These are phyloP conservation scores for Phialophora tarda DNA, from an alignment of 2,329 filamentous ascomycete genomes.

Conservation along the genomic window DNA sequence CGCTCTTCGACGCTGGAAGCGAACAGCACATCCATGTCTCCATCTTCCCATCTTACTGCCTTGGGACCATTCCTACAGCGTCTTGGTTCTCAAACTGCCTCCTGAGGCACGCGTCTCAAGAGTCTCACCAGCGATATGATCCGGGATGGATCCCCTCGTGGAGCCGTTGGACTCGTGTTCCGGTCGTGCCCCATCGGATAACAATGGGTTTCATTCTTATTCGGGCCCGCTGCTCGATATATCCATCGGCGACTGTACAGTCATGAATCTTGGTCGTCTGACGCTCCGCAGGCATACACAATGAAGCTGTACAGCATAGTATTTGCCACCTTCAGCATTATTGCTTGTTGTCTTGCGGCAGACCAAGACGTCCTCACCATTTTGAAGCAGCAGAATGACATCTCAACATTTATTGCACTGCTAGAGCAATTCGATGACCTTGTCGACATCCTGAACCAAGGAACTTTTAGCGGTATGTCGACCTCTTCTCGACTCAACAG, in stretches of 20 bases:
- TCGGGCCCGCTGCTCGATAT: constrained; percentile 31
- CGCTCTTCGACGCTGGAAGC: constrained; percentile 3
- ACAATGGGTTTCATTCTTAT: constrained; percentile 25
- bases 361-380: constrained; percentile 37
- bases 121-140: constrained; percentile 10
- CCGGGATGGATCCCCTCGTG: constrained; percentile 7
- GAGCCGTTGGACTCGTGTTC: not conserved
- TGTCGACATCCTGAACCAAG: constrained; percentile 34
- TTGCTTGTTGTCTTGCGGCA: constrained; percentile 18
- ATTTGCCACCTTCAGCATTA: constrained; percentile 14
- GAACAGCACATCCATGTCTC: constrained; percentile 7
- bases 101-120: constrained; percentile 17
- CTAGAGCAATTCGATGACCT: constrained; percentile 30
- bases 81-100: constrained; percentile 12
- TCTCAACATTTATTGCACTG: constrained; percentile 31
- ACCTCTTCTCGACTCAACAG: not conserved
- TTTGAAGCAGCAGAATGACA: constrained; percentile 32
- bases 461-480: constrained; percentile 33
- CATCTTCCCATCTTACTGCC: not conserved
- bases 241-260: constrained; percentile 19
- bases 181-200: constrained; percentile 19
- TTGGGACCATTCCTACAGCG: constrained; percentile 4
- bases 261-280: constrained; percentile 23
- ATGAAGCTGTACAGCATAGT: constrained; percentile 23
- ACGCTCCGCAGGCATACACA: constrained; percentile 20